Evolutionary conservation across 2,329 filamentous ascomycete genomes (phyloP).

Genomic region (Calonectria ilicicola): DNA sequence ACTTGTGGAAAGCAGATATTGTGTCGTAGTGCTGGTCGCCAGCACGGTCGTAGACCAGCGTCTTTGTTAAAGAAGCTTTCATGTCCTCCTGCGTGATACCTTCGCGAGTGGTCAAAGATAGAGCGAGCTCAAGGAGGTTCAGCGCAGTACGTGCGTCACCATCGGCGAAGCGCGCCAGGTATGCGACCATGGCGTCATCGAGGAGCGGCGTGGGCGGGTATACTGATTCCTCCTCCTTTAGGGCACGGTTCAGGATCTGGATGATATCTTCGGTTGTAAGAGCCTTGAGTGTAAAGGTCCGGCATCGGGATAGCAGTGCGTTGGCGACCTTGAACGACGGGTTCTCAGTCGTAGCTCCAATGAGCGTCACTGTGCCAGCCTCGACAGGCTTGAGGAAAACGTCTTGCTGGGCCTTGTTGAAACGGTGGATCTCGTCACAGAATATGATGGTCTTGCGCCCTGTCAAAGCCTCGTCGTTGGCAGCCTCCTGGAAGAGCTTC

Average conservation of each 20-base stretch:
- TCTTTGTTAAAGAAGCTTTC: slow-evolving; percentile 88
- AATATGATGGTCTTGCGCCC: slow-evolving; percentile 96
- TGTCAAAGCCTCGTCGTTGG: slow-evolving; percentile 81
- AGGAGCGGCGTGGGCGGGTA: slow-evolving; percentile 68
- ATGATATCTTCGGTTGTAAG: slow-evolving; percentile 79
- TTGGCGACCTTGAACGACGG: slow-evolving; percentile 93
- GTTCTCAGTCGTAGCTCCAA: slow-evolving; percentile 97
- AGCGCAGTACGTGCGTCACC: slow-evolving; percentile 94
- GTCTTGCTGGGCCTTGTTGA: slow-evolving; percentile 93
- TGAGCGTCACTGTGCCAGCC: slow-evolving; percentile 87
- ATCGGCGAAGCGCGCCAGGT: slow-evolving; percentile 88
- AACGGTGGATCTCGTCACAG: slow-evolving; percentile 96
- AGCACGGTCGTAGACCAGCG: slow-evolving; percentile 92
- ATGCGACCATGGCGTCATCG: slow-evolving; percentile 81
- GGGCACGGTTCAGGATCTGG: slow-evolving; percentile 80
- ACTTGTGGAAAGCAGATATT: slow-evolving; percentile 97
- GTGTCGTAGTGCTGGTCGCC: slow-evolving; percentile 98
- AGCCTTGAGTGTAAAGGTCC: slow-evolving; percentile 88
- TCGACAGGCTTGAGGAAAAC: slow-evolving; percentile 95
- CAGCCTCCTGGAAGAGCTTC: slow-evolving; percentile 88
- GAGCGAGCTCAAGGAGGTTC: slow-evolving; percentile 90
- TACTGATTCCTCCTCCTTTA: slow-evolving; percentile 68
- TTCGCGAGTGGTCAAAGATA: slow-evolving; percentile 73
- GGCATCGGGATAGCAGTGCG: slow-evolving; percentile 87
- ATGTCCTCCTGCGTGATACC: slow-evolving; percentile 80